Evolutionary conservation across 2,329 filamentous ascomycete genomes (phyloP).

Genomic region (Cercospora zeina): DNA sequence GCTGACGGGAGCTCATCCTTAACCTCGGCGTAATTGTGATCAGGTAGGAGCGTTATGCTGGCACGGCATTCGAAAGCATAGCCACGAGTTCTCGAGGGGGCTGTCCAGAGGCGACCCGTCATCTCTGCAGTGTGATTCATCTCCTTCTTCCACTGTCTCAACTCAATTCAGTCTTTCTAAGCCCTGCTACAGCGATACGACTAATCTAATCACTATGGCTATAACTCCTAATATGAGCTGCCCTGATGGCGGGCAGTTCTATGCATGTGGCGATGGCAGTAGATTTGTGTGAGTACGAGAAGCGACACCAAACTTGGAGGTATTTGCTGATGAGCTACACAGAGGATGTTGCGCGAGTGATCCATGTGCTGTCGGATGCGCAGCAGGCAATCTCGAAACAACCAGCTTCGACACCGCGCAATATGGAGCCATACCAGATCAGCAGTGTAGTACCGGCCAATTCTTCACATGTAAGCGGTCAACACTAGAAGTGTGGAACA

Average conservation of each 20-base stretch:
- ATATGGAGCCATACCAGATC: conserved; percentile 22
- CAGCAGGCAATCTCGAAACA: conserved; percentile 19
- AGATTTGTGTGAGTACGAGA: conserved; percentile 14
- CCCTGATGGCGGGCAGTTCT: conserved; percentile 21
- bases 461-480: conserved; percentile 21
- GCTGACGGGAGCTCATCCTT: conserved; percentile 7
- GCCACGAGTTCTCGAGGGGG: conserved; percentile 3
- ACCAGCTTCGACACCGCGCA: conserved; percentile 23
- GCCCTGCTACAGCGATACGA: background rate
- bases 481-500: background rate
- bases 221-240: conserved; percentile 22
- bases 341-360: conserved; percentile 23
- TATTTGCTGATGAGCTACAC: background rate
- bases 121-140: background rate
- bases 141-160: background rate
- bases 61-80: conserved; percentile 4
- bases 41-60: background rate
- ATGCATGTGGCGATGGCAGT: conserved; percentile 23
- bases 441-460: conserved; percentile 19
- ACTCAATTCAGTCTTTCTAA: background rate
- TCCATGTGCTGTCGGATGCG: conserved; percentile 22
- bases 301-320: background rate
- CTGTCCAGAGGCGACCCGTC: conserved; percentile 1
- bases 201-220: background rate
- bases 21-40: conserved; percentile 4